phyloP scores from a whole-genome alignment of 2,329 filamentous ascomycete species.

The Ascochyta viciae-villosae region DNA sequence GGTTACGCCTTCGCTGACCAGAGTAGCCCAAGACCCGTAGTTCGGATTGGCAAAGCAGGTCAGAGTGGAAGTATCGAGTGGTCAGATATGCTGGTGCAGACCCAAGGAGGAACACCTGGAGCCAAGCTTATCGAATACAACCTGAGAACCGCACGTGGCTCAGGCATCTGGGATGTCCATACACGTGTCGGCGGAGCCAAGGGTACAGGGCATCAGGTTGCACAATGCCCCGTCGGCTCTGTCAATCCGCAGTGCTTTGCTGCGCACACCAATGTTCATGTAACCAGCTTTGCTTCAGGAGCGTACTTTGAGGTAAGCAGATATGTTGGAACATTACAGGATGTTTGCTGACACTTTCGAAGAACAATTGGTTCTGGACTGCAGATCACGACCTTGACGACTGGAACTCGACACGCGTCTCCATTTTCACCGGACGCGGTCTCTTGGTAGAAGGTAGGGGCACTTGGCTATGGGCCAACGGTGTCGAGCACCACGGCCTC shows the following conservation, averaged over 20 bases:
- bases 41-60: conserved; percentile 70
- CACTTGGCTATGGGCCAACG: conserved; percentile 69
- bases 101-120: conserved; percentile 71
- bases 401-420: conserved; percentile 74
- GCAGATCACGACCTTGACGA: conserved; percentile 90
- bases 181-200: conserved; percentile 82
- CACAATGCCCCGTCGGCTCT: conserved; percentile 76
- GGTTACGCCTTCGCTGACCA: conserved; percentile 62
- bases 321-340: not conserved
- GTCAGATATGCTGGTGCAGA: conserved; percentile 76
- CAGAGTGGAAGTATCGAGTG: conserved; percentile 74
- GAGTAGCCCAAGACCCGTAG: conserved; percentile 66
- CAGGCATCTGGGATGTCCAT: conserved; percentile 87
- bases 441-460: conserved; percentile 70
- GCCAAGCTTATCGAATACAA: conserved; percentile 79
- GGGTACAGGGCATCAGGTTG: conserved; percentile 78
- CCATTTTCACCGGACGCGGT: conserved; percentile 86
- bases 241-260: conserved; percentile 71
- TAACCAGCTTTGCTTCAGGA: conserved; percentile 61
- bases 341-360: conserved; percentile 7
- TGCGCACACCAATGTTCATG: conserved; percentile 64
- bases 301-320: conserved; percentile 74
- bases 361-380: conserved; percentile 54
- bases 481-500: conserved; percentile 65
- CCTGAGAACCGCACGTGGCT: conserved; percentile 55